These are phyloP conservation scores for Macrocybe gigantea DNA, from an alignment of 768 basidiomycete genomes.

Conservation along the genomic window DNA sequence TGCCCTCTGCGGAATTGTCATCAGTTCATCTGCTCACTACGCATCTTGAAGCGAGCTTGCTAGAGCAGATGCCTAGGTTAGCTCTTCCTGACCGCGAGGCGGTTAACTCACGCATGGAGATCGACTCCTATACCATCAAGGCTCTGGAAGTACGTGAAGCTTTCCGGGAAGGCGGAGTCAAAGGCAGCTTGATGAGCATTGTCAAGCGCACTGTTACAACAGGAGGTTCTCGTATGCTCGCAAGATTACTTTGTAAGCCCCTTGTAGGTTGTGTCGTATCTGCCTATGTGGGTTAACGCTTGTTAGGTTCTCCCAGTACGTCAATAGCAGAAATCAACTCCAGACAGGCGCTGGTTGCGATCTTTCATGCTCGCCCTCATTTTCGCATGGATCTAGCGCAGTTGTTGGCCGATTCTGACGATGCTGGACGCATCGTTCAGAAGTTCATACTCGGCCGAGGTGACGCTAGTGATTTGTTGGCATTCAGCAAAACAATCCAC, in stretches of 20 bases:
- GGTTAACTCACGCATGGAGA: constrained; percentile 65
- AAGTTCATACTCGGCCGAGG: constrained; percentile 68
- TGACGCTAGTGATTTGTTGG: constrained; percentile 55
- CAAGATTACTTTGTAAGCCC: constrained; percentile 70
- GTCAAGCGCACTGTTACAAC: constrained; percentile 75
- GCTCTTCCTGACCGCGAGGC: constrained; percentile 53
- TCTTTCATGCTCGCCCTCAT: constrained; percentile 56
- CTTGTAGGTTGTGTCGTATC: constrained; percentile 23
- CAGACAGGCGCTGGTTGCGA: constrained; percentile 72
- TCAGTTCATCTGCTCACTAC: constrained; percentile 60
- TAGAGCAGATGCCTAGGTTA: constrained; percentile 74
- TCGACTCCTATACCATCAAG: constrained; percentile 84
- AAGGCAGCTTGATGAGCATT: constrained; percentile 69
- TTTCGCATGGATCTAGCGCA: constrained; percentile 59
- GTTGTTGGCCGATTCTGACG: constrained; percentile 54
- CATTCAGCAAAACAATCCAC: constrained; percentile 57
- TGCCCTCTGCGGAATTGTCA: constrained; percentile 36
- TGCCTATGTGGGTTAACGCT: constrained; percentile 4
- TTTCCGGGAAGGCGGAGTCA: constrained; percentile 62
- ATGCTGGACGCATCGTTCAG: constrained; percentile 72
- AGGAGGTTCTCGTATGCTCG: constrained; percentile 70
- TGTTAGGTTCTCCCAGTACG: constrained; percentile 78
- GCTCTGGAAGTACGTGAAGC: constrained; percentile 82
- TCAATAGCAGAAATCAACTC: constrained; percentile 65
- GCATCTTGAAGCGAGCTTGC: constrained; percentile 60